Percentiles rank a stretch among this genome's conserved stretches.
These are phyloP conservation scores for Pinus tabuliformis DNA, from an alignment of 75 land plant species.

Conservation along the genomic window DNA sequence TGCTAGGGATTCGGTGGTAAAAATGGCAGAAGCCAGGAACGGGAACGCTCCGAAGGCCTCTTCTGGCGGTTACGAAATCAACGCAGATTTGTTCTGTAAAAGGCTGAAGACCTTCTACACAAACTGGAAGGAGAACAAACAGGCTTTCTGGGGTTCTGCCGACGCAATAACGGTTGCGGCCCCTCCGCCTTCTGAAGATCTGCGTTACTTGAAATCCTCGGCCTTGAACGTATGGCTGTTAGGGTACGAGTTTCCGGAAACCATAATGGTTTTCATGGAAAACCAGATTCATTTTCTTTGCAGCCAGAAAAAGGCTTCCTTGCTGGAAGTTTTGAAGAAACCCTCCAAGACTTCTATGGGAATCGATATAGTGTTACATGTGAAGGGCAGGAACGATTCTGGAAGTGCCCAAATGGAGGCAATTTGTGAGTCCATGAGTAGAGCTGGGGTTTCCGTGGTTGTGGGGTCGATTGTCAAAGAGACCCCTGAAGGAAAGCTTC, in stretches of 20 bases:
- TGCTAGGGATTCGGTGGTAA: not conserved
- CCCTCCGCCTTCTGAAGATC: conserved; percentile 84
- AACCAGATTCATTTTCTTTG: conserved; percentile 85
- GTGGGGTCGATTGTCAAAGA: conserved; percentile 71
- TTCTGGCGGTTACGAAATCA: conserved; percentile 45
- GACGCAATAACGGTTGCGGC: conserved; percentile 71
- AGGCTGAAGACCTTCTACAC: conserved; percentile 63
- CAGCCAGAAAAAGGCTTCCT: conserved; percentile 78
- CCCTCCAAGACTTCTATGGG: conserved; percentile 64
- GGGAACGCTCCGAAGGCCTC: conserved; percentile 36
- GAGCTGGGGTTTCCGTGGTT: conserved; percentile 13
- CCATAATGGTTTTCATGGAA: conserved; percentile 81
- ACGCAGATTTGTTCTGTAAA: conserved; percentile 58
- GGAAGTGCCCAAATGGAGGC: conserved; percentile 63
- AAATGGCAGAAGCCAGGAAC: conserved; percentile 61
- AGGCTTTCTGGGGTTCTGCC: conserved; percentile 64
- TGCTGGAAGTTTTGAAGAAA: conserved; percentile 69
- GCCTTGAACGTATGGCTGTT: conserved; percentile 92
- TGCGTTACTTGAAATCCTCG: conserved; percentile 90
- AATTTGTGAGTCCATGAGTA: conserved; percentile 42
- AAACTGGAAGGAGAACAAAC: conserved; percentile 64
- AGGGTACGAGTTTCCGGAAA: conserved; percentile 97
- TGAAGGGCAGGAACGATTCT: conserved; percentile 75
- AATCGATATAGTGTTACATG: conserved; percentile 76
- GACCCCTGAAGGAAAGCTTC: conserved; percentile 68